Conservation (phyloP, 208 protist species). For the Herpetomonas tarakana region DNA sequence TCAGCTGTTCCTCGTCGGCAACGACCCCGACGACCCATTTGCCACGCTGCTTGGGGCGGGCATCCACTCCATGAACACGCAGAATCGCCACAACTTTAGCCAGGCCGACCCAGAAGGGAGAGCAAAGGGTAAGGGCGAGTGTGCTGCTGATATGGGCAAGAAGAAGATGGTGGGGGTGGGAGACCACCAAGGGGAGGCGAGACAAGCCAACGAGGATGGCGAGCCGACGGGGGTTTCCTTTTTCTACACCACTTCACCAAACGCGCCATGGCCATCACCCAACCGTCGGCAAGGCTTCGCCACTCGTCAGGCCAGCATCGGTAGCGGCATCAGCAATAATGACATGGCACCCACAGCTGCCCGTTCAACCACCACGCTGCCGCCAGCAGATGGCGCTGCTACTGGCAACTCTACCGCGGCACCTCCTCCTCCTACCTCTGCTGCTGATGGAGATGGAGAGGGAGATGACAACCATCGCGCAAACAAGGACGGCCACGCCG, state of each 20-base stretch:
- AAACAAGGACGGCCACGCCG: not conserved
- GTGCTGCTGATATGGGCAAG: not conserved
- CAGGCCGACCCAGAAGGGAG: too few relatives aligned
- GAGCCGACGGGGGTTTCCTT: not conserved
- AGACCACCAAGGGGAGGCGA: too few relatives aligned
- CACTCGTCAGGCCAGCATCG: not conserved
- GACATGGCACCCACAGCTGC: not conserved
- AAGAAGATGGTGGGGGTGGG: too few relatives aligned
- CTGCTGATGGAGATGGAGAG: too few relatives aligned
- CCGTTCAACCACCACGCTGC: not conserved
- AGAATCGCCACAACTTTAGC: not conserved
- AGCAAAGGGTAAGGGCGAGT: not conserved
- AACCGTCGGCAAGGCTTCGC: too few relatives aligned
- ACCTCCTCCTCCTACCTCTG: too few relatives aligned
- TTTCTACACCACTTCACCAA: not conserved
- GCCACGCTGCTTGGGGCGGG: slow-evolving; percentile 1
- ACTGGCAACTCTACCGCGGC: too few relatives aligned
- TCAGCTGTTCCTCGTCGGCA: slow-evolving; percentile 32
- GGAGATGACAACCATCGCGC: not conserved
- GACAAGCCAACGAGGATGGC: too few relatives aligned
- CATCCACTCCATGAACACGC: slow-evolving; percentile 2
- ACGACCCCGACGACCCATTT: not conserved
- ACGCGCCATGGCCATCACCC: too few relatives aligned
- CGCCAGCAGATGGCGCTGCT: not conserved
- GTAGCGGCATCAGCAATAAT: not conserved